Conservation (phyloP, 345 rosid species). For the Murraya paniculata region DNA sequence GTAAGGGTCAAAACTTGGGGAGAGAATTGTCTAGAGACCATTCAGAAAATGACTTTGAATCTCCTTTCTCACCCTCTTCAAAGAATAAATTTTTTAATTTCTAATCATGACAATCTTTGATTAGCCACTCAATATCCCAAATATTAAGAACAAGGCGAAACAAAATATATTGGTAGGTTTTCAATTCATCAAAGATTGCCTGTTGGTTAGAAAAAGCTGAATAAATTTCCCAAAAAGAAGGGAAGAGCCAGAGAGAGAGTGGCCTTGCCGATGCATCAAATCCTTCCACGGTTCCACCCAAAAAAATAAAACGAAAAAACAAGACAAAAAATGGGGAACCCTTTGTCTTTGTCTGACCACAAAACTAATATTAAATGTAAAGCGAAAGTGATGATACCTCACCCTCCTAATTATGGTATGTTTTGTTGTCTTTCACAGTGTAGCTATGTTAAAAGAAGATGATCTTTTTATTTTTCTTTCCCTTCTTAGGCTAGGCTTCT, state of each 20-base stretch:
- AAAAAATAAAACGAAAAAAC: not conserved
- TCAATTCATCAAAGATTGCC: not conserved
- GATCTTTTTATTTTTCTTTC: not conserved
- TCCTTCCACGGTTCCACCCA: not conserved
- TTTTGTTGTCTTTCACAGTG: slow-evolving; percentile 8
- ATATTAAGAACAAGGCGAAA: not conserved
- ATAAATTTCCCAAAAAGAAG: slow-evolving; percentile 4
- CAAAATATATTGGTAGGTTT: not conserved
- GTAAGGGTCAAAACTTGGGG: slow-evolving; percentile 30
- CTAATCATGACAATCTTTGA: not conserved
- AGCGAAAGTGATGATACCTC: slow-evolving; percentile 11
- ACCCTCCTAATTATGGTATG: not conserved
- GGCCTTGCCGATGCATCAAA: not conserved
- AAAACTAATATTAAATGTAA: slow-evolving; percentile 1
- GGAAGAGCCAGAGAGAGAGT: not conserved
- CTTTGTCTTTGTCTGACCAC: slow-evolving; percentile 12
- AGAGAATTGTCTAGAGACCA: slow-evolving; percentile 36
- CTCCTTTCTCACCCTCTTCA: not conserved
- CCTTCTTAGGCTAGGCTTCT: not conserved
- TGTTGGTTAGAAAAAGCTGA: not conserved
- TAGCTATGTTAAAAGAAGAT: not conserved
- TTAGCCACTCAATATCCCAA: not conserved
- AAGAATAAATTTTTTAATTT: slow-evolving; percentile 3
- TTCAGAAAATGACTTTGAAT: slow-evolving; percentile 47
- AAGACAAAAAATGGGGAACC: not conserved